Conservation (phyloP, 1,284 basidiomycete genomes). For the Schizophyllum amplum region DNA sequence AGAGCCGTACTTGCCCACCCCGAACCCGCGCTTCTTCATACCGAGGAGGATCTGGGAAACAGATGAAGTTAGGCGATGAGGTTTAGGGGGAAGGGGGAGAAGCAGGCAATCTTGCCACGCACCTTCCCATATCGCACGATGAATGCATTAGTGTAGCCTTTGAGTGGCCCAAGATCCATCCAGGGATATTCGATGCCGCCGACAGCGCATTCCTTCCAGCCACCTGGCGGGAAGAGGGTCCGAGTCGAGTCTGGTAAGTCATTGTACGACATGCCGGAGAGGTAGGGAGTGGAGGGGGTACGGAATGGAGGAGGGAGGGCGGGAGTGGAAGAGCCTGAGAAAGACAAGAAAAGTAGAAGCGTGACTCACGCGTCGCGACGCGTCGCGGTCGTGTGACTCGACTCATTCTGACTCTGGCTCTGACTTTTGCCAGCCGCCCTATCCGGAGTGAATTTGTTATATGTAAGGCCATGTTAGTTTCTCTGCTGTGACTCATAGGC, state of each 20-base stretch:
- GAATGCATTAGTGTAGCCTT: slow-evolving; percentile 53
- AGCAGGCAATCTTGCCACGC: not conserved
- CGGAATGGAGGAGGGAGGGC: not conserved
- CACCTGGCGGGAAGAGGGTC: too few relatives aligned
- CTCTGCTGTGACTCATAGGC: too few relatives aligned
- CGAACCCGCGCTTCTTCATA: slow-evolving; percentile 65
- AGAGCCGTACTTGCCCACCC: slow-evolving; percentile 36
- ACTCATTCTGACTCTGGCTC: not conserved
- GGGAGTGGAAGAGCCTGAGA: too few relatives aligned
- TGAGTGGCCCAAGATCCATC: not conserved
- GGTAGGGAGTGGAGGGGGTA: not conserved
- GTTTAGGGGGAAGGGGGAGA: too few relatives aligned
- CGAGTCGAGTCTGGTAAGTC: not conserved
- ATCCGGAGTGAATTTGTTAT: too few relatives aligned
- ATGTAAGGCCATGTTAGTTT: too few relatives aligned
- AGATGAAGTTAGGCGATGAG: too few relatives aligned
- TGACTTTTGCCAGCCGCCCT: too few relatives aligned
- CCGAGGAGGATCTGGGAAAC: slow-evolving; percentile 50
- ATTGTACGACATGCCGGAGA: not conserved
- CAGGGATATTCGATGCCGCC: not conserved
- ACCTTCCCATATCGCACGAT: slow-evolving; percentile 31
- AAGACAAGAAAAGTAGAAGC: not conserved
- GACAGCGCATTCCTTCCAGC: not conserved
- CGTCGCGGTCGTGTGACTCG: not conserved
- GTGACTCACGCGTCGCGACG: not conserved